Percentiles rank a stretch among this genome's conserved stretches.
These are phyloP conservation scores for Phycomyces blakesleeanus DNA, from an alignment of 192 early-diverging fungal species.

Conservation along the genomic window DNA sequence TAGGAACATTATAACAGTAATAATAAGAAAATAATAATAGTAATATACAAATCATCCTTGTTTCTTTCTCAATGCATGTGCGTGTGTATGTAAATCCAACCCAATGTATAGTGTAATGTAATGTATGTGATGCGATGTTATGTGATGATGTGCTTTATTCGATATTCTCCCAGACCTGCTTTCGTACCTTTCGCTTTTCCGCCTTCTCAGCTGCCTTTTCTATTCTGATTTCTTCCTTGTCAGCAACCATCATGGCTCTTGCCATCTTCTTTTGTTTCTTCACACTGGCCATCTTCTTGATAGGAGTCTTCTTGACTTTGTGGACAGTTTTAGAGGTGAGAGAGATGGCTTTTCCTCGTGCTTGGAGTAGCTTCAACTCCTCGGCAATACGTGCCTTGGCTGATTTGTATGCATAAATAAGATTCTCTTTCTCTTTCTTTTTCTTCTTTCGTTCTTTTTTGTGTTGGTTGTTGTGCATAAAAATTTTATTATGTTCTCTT, in stretches of 20 bases:
- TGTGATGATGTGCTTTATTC: background rate
- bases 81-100: no score
- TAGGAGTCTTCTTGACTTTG: constrained; percentile 11
- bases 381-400: constrained; percentile 26
- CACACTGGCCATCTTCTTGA: constrained; percentile 8
- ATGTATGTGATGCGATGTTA: background rate
- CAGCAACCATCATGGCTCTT: constrained; percentile 22
- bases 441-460: no score
- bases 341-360: constrained; percentile 9
- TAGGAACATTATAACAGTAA: constrained; percentile 33
- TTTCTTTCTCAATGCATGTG: background rate
- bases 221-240: constrained; percentile 20
- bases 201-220: constrained; percentile 6
- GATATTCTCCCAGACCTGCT: constrained; percentile 16
- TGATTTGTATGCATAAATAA: background rate
- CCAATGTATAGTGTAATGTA: background rate
- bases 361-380: constrained; percentile 17
- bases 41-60: background rate
- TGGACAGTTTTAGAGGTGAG: background rate
- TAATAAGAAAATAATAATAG: no score
- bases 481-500: no score
- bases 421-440: no score
- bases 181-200: constrained; percentile 23
- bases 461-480: no score
- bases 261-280: constrained; percentile 27